phyloP scores from a whole-genome alignment of 768 basidiomycete genomes.

The Suillus decipiens region DNA sequence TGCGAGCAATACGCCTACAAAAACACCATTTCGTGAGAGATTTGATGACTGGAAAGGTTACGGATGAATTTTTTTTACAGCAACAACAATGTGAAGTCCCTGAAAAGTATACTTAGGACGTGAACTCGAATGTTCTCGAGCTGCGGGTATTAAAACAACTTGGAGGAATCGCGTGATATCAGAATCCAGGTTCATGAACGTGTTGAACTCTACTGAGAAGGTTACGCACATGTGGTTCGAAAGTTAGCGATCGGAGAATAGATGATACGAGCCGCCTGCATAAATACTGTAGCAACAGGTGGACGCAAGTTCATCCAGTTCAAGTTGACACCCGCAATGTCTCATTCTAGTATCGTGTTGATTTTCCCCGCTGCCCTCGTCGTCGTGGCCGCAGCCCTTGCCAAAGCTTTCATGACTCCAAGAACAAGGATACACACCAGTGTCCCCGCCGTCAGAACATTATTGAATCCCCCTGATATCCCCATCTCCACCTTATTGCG shows the following conservation, averaged over 20 bases:
- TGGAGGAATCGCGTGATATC: background rate
- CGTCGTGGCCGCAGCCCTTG: background rate
- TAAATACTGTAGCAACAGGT: background rate
- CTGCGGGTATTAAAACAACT: background rate
- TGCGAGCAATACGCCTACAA: background rate
- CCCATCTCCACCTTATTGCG: conserved; percentile 19
- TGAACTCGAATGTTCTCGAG: background rate
- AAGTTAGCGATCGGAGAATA: conserved; percentile 1
- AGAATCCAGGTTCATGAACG: background rate
- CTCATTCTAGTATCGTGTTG: background rate
- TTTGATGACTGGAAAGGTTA: no score
- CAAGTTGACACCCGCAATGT: background rate
- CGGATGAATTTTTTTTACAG: background rate
- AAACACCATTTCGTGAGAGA: background rate
- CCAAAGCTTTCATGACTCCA: conserved; percentile 1
- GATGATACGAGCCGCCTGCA: background rate
- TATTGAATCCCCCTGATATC: conserved; percentile 21
- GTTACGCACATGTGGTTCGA: background rate
- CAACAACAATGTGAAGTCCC: background rate
- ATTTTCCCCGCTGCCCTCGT: background rate
- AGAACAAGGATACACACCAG: conserved; percentile 16
- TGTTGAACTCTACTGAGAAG: background rate
- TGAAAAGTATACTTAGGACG: background rate
- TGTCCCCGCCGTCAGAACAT: background rate
- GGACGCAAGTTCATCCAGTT: background rate